These are phyloP conservation scores for bread wheat (Triticum aestivum) DNA, from an alignment of 176 grass and related monocot genomes.

Conservation along the genomic window DNA sequence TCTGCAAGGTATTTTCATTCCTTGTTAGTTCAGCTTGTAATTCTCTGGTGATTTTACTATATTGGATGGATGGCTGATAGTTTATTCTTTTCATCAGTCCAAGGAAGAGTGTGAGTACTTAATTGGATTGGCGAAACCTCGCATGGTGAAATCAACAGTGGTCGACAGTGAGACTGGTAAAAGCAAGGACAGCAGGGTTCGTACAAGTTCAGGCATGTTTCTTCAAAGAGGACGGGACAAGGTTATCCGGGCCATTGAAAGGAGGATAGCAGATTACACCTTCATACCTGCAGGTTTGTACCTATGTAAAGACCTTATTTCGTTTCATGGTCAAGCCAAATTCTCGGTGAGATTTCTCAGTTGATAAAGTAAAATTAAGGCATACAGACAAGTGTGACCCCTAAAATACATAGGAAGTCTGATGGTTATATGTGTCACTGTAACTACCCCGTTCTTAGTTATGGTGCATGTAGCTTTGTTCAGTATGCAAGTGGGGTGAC, in stretches of 20 bases:
- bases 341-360: background rate
- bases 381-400: background rate
- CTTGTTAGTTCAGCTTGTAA: background rate
- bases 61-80: background rate
- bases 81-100: slow-evolving; percentile 49
- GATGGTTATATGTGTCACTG: background rate
- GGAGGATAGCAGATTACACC: slow-evolving; percentile 94
- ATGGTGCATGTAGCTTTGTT: background rate
- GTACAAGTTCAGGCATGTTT: slow-evolving; percentile 95
- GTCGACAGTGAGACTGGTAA: slow-evolving; percentile 82
- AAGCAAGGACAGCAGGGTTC: slow-evolving; percentile 96
- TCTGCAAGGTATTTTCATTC: background rate
- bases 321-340: background rate
- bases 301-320: background rate
- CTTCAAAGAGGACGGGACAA: slow-evolving; percentile 81
- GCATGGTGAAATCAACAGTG: slow-evolving; percentile 90
- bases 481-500: background rate
- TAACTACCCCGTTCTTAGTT: background rate
- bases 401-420: background rate
- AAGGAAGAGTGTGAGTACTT: slow-evolving; percentile 93
- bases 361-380: background rate
- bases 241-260: slow-evolving; percentile 74
- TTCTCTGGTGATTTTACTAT: background rate
- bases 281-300: slow-evolving; percentile 75
- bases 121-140: slow-evolving; percentile 78